Percentiles rank a stretch among this genome's conserved stretches.
These are phyloP conservation scores for Globisporangium okanoganense DNA, from an alignment of 352 stramenopile genomes.

Conservation along the genomic window DNA sequence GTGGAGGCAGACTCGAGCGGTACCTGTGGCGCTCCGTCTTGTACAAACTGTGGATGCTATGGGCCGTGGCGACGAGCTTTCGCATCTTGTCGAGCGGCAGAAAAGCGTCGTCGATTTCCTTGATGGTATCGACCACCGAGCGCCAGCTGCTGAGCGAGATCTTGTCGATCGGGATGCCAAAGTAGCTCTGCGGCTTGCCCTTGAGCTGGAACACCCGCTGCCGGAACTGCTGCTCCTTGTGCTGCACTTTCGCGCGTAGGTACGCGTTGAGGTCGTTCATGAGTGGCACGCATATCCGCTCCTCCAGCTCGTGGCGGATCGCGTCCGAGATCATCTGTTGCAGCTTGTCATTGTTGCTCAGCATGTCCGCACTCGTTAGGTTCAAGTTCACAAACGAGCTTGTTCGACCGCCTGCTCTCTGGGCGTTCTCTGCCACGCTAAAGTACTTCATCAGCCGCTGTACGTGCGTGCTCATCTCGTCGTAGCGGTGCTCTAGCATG, in stretches of 20 bases:
- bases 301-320: slow-evolving; percentile 81
- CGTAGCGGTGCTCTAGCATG: slow-evolving; percentile 81
- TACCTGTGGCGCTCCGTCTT: slow-evolving; percentile 56
- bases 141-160: slow-evolving; percentile 78
- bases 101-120: slow-evolving; percentile 81
- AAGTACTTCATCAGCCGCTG: slow-evolving; percentile 57
- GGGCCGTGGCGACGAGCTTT: slow-evolving; percentile 65
- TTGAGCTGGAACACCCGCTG: slow-evolving; percentile 59
- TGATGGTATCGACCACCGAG: slow-evolving; percentile 64
- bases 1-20: slow-evolving; percentile 20
- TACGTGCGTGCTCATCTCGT: slow-evolving; percentile 70
- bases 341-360: slow-evolving; percentile 71
- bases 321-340: slow-evolving; percentile 77
- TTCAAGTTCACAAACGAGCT: slow-evolving; percentile 73
- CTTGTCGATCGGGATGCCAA: slow-evolving; percentile 75
- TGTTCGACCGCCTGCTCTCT: slow-evolving; percentile 27
- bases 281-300: slow-evolving; percentile 74
- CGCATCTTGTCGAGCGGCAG: slow-evolving; percentile 82
- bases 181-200: slow-evolving; percentile 77
- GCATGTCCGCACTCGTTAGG: slow-evolving; percentile 46
- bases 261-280: slow-evolving; percentile 54
- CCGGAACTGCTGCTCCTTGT: slow-evolving; percentile 75
- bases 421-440: slow-evolving; percentile 10
- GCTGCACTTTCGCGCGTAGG: slow-evolving; percentile 41
- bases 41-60: slow-evolving; percentile 73